Percentiles rank a stretch among this genome's conserved stretches.
Conservation (phyloP, 2,329 filamentous ascomycete genomes). For the Onygenales sp. region DNA sequence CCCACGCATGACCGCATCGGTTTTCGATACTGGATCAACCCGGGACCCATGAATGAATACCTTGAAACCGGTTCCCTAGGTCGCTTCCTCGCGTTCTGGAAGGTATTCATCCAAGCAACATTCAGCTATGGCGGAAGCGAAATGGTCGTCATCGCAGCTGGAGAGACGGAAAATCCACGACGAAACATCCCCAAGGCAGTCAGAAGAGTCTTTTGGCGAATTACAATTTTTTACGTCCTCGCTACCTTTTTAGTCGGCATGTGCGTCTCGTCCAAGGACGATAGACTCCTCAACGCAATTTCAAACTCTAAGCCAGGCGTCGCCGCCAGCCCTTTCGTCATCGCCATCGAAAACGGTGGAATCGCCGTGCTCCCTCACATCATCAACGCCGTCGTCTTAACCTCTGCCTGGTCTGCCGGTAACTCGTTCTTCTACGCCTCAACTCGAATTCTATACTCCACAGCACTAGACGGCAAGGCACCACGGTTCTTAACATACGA, state of each 20-base stretch:
- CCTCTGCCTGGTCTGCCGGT: conserved; percentile 34
- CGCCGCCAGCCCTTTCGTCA: conserved; percentile 44
- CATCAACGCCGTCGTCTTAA: conserved; percentile 33
- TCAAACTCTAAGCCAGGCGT: conserved; percentile 23
- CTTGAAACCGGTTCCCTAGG: conserved; percentile 30
- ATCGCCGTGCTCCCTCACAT: conserved; percentile 30
- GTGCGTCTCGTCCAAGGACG: conserved; percentile 29
- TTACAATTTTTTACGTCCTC: conserved; percentile 30
- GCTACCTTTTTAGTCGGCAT: conserved; percentile 27
- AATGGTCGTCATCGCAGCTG: conserved; percentile 40
- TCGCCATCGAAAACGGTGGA: conserved; percentile 38
- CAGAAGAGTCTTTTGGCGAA: conserved; percentile 36
- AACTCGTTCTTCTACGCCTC: conserved; percentile 31
- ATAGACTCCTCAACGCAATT: conserved; percentile 22
- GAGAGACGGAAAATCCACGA: conserved; percentile 38
- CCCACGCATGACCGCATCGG: conserved; percentile 36
- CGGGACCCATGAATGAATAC: conserved; percentile 37
- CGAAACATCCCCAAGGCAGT: conserved; percentile 33
- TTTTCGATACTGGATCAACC: conserved; percentile 41
- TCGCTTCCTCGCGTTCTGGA: conserved; percentile 46
- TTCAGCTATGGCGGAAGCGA: conserved; percentile 46
- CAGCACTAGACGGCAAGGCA: conserved; percentile 30
- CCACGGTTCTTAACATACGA: conserved; percentile 20
- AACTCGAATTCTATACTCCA: conserved; percentile 28
- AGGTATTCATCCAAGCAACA: conserved; percentile 36